A percentile compares a stretch with the other conserved stretches of the same genome.
Conservation (phyloP, 768 basidiomycete species). For the Mycena maculata region DNA sequence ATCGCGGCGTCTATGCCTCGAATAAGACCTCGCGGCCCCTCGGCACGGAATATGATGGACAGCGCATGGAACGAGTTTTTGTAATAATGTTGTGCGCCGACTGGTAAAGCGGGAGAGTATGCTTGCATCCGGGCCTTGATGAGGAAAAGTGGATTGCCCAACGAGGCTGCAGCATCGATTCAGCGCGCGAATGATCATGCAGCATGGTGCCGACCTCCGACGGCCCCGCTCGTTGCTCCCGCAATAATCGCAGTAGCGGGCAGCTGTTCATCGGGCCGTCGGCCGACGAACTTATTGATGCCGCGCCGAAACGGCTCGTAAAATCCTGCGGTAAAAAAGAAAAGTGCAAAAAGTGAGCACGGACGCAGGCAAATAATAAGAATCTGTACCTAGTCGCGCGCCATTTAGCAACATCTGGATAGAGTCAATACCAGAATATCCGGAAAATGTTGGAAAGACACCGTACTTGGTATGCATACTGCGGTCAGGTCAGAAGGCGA, state of each 20-base stretch:
- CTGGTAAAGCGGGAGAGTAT: slow-evolving; percentile 93
- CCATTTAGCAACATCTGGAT: slow-evolving; percentile 90
- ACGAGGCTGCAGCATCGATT: slow-evolving; percentile 57
- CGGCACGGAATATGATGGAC: slow-evolving; percentile 79
- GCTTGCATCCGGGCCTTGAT: slow-evolving; percentile 99
- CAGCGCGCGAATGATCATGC: slow-evolving; percentile 1
- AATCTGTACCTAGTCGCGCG: slow-evolving; percentile 77
- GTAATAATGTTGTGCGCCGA: slow-evolving; percentile 95
- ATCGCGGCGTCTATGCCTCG: slow-evolving; percentile 96
- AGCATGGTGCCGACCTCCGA: slow-evolving; percentile 73
- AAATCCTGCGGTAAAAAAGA: slow-evolving; percentile 69
- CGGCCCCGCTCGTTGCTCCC: slow-evolving; percentile 89
- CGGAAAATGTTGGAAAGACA: slow-evolving; percentile 15
- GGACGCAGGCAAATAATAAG: neutral
- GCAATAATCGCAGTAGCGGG: slow-evolving; percentile 84
- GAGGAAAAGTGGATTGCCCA: slow-evolving; percentile 93
- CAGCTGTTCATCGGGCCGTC: slow-evolving; percentile 70
- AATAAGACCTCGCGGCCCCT: slow-evolving; percentile 82
- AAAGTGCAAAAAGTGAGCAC: neutral
- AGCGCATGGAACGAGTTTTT: slow-evolving; percentile 87
- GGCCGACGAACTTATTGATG: slow-evolving; percentile 78
- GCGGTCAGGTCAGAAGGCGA: slow-evolving; percentile 12
- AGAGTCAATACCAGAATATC: slow-evolving; percentile 10
- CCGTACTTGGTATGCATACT: slow-evolving; percentile 94
- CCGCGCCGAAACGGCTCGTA: slow-evolving; percentile 90